A percentile compares a stretch with the other conserved stretches of the same genome.
Conservation (phyloP, 306 rosid genomes). For the Herpetospermum pedunculosum region DNA sequence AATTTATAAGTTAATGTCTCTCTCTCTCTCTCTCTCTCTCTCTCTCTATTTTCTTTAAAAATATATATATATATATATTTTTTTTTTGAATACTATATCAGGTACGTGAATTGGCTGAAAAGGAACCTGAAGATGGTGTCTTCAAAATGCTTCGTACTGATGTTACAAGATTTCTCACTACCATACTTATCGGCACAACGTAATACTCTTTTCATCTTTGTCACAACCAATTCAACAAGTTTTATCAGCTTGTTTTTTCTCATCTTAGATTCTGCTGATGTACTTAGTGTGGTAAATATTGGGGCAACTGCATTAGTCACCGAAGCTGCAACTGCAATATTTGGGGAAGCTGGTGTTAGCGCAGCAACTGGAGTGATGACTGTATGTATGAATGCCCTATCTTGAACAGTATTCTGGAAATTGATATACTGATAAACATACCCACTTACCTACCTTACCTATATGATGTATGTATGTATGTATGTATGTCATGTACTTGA, state of each 20-base stretch:
- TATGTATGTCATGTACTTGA: neutral
- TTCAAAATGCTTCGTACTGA: slow-evolving; percentile 84
- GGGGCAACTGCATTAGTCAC: slow-evolving; percentile 97
- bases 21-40: neutral
- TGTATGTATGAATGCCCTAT: slow-evolving; percentile 39
- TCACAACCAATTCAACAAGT: slow-evolving; percentile 4
- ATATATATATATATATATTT: neutral
- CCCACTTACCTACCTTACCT: neutral
- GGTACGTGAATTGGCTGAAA: slow-evolving; percentile 86
- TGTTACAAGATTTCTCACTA: slow-evolving; percentile 87
- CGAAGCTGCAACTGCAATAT: slow-evolving; percentile 83
- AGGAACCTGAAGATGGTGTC: slow-evolving; percentile 81
- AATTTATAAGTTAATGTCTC: neutral
- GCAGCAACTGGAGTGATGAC: slow-evolving; percentile 99
- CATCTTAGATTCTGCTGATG: slow-evolving; percentile 28
- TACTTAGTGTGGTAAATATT: slow-evolving; percentile 82
- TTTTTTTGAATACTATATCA: slow-evolving; percentile 19
- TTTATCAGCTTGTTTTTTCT: slow-evolving; percentile 21
- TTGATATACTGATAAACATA: neutral
- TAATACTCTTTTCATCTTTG: slow-evolving; percentile 29
- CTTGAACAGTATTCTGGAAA: slow-evolving; percentile 2
- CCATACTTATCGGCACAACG: slow-evolving; percentile 99
- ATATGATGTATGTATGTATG: neutral
- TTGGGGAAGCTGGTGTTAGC: slow-evolving; percentile 98
- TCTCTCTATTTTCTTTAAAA: too few relatives aligned